A percentile compares a stretch with the other conserved stretches of the same genome.
Conservation (phyloP, 75 land plant species). For the Sequoia sempervirens region DNA sequence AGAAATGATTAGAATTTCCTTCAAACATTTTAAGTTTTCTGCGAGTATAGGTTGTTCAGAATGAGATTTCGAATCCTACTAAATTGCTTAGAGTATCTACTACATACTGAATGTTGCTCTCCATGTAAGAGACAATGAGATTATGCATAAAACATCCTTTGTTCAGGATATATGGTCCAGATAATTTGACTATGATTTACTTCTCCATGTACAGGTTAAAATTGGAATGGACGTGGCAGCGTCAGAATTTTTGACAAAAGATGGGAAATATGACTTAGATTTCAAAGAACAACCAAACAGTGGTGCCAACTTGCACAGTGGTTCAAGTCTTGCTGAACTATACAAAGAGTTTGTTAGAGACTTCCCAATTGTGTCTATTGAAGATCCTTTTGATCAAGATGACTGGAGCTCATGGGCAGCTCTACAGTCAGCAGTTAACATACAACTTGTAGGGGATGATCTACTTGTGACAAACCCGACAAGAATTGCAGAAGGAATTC, state of each 20-base stretch:
- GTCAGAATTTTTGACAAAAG: constrained; percentile 82
- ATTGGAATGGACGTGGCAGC: constrained; percentile 99
- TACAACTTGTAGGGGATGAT: constrained; percentile 95
- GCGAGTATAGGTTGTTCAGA: neutral
- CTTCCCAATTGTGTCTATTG: constrained; percentile 94
- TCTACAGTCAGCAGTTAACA: constrained; percentile 57
- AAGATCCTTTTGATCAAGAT: constrained; percentile 98
- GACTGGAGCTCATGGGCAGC: constrained; percentile 93
- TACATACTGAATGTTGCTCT: neutral
- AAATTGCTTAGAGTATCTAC: neutral
- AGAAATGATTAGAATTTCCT: neutral
- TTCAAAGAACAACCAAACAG: constrained; percentile 90
- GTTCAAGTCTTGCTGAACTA: constrained; percentile 65
- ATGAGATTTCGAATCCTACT: neutral
- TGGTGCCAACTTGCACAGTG: constrained; percentile 63
- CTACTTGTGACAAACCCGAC: constrained; percentile 92
- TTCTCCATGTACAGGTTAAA: constrained; percentile 53
- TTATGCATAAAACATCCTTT: neutral
- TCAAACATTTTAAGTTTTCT: neutral
- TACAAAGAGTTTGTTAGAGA: constrained; percentile 83
- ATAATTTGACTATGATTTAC: neutral
- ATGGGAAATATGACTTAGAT: constrained; percentile 81
- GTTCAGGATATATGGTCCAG: neutral
- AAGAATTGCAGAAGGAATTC: constrained; percentile 76
- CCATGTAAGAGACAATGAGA: neutral